Base-by-base conservation (phyloP, 257 asterid genomes). In the Knoxia roxburghii region DNA sequence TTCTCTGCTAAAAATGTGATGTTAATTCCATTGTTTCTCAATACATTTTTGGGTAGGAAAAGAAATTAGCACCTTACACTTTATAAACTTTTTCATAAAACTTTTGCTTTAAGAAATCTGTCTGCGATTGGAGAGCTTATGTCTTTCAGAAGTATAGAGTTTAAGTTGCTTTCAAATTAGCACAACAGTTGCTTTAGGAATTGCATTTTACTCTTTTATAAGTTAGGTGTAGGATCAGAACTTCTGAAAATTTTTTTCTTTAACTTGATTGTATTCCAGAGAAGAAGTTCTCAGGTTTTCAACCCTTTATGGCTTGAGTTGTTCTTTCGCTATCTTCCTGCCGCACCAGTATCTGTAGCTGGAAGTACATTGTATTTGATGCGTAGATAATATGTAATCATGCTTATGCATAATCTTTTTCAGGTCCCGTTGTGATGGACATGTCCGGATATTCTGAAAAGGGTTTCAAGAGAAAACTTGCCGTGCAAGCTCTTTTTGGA, bases 401-500 rank as follows among this genome's bases (percentile, higher is more conserved):
- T 56, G 68, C 67, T 59, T 46, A 48, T 59, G 50, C 64, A 24
- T 17, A 48, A 43, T 76, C 69, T 76, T 81, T 68, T 89, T 76
- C 90, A 91, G 98, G 98, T 75, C 98, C 98, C 37, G 96, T 91
- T 61, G 94, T 85, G 72, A 87, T 89, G 96, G 89, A 91, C 71
- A 75, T 80, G 73, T 75, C 91, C 3, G 95, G 95, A 77, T 91
- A 89, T 77, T 82, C 96, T 69, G 91, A 87, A 71, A 91, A 87
- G 79, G 98, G 98, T 12, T 85, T 89, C 79, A 79, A 89, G 85
- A 81, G 94, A 80, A 89, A 91, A 82, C 91, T 89, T 72, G 95
- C 91, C 0, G 91, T 91, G 81, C 95, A 89, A 84, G 72, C 94
- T 65, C 94, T 89, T 74, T 89, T 91, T 75, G 98, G 98, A 73